These are phyloP conservation scores for Pseudocercospora fijiensis DNA, from an alignment of 2,329 filamentous ascomycete species.

Conservation along the genomic window DNA sequence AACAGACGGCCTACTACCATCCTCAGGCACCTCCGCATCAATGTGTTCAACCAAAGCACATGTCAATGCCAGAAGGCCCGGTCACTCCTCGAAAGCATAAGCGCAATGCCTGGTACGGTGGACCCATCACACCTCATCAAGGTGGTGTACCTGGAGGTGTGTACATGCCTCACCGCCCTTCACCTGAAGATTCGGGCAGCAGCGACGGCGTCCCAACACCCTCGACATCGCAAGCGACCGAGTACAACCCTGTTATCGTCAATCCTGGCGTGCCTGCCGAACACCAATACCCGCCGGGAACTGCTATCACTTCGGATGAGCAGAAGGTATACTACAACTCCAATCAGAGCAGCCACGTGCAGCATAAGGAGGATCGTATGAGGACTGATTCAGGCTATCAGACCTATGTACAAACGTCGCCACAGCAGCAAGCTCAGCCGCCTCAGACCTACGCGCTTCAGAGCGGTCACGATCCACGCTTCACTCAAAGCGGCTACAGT, in stretches of 20 bases:
- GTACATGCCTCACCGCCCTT: conserved; percentile 47
- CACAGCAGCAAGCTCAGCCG: conserved; percentile 23
- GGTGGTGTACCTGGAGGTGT: conserved; percentile 19
- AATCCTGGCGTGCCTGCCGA: conserved; percentile 52
- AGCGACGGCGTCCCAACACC: conserved; percentile 57
- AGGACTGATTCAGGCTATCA: conserved; percentile 39
- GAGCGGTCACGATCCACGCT: conserved; percentile 35
- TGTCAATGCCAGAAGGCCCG: conserved; percentile 41
- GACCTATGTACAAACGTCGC: conserved; percentile 27
- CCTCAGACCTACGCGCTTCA: conserved; percentile 38
- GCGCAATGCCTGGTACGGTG: conserved; percentile 72
- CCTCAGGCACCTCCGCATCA: conserved; percentile 27
- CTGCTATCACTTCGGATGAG: conserved; percentile 38
- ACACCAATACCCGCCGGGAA: conserved; percentile 39
- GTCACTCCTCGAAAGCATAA: conserved; percentile 61
- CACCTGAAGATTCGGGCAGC: conserved; percentile 56
- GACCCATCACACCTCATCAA: conserved; percentile 40
- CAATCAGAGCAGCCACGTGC: conserved; percentile 11
- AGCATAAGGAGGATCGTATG: conserved; percentile 33
- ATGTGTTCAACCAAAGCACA: conserved; percentile 41
- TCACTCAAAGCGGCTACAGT: conserved; percentile 30
- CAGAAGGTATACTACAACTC: conserved; percentile 37
- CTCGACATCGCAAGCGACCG: conserved; percentile 49
- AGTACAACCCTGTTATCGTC: conserved; percentile 54
- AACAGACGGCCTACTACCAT: conserved; percentile 23